Evolutionary conservation across 2,329 filamentous ascomycete genomes (phyloP).

Genomic region (Grosmannia serpens): DNA sequence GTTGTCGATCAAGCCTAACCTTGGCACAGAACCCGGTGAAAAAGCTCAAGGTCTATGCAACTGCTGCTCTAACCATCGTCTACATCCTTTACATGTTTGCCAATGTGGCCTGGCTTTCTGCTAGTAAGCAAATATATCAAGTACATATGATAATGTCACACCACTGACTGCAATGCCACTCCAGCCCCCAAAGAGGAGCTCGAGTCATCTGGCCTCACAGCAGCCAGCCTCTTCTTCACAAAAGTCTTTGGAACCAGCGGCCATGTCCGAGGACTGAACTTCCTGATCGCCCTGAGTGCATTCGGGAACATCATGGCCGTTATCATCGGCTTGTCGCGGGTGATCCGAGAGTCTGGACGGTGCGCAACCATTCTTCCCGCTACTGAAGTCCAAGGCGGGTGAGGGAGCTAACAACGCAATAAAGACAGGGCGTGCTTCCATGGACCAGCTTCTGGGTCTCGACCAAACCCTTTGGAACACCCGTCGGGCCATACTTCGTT

Average conservation of each 20-base stretch:
- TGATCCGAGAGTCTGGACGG: constrained; percentile 48
- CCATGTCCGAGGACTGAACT: constrained; percentile 40
- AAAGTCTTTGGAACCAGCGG: constrained; percentile 39
- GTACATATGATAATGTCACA: background rate
- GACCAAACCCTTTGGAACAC: constrained; percentile 51
- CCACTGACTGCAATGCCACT: background rate
- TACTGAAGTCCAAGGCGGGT: background rate
- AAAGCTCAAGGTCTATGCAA: constrained; percentile 37
- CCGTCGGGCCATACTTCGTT: constrained; percentile 43
- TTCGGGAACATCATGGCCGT: constrained; percentile 48
- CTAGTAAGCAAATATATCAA: constrained; percentile 19
- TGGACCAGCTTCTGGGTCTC: constrained; percentile 48
- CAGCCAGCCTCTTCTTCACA: constrained; percentile 46
- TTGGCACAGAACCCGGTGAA: constrained; percentile 41
- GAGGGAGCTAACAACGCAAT: background rate
- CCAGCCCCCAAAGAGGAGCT: constrained; percentile 40
- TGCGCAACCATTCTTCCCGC: constrained; percentile 12
- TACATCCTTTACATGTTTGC: constrained; percentile 43
- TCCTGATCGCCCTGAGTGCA: constrained; percentile 43
- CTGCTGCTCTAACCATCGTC: constrained; percentile 37
- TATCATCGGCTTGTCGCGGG: constrained; percentile 39
- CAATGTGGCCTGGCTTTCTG: constrained; percentile 49
- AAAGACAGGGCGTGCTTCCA: constrained; percentile 47
- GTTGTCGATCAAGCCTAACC: background rate
- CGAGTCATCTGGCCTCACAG: constrained; percentile 35